Evolutionary conservation across 106 monocot genomes (phyloP).

Genomic region (Allium cepa): DNA sequence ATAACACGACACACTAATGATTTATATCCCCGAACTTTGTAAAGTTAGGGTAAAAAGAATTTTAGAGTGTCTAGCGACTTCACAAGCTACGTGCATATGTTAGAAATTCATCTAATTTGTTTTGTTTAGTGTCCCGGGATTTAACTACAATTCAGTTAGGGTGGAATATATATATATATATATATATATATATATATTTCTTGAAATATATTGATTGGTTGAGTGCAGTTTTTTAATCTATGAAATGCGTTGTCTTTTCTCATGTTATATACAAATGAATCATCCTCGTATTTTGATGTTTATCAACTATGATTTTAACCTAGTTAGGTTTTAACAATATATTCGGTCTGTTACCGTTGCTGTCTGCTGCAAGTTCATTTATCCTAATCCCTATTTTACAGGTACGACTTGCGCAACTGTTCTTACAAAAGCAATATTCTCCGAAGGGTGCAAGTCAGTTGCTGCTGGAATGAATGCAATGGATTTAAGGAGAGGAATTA

Average conservation of each 20-base stretch:
- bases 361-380: neutral
- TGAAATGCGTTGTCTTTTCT: neutral
- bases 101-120: no score
- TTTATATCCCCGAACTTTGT: no score
- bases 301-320: no score
- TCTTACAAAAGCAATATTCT: constrained; percentile 60
- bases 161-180: no score
- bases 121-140: no score
- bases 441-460: constrained; percentile 83
- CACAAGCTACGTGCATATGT: no score
- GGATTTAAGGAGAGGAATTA: constrained; percentile 76
- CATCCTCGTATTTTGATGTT: neutral
- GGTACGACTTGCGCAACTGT: constrained; percentile 81
- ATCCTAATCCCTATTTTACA: constrained; percentile 6
- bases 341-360: neutral
- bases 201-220: neutral
- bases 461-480: constrained; percentile 93
- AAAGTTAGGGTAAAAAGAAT: no score
- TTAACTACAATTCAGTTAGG: no score
- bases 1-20: no score
- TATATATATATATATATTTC: no score
- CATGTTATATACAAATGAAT: neutral
- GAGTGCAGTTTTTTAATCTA: neutral
- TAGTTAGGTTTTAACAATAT: no score
- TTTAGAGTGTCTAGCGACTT: no score